Conservation (phyloP, 2,329 filamentous ascomycete species). For the Teratosphaeria viscida region DNA sequence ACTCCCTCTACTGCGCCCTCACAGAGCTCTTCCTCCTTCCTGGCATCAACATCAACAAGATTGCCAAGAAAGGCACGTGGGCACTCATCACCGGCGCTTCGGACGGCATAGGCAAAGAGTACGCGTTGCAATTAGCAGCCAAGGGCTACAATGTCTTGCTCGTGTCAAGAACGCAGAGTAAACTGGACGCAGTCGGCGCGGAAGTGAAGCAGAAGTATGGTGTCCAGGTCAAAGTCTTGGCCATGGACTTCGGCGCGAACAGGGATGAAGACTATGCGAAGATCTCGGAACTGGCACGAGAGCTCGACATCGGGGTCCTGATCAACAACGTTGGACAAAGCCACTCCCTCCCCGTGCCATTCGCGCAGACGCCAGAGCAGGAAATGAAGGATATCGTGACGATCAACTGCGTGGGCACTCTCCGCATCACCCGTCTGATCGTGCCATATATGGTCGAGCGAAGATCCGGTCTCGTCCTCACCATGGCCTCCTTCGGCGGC, state of each 20-base stretch:
- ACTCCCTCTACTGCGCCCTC: conserved; percentile 38
- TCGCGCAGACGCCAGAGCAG: conserved; percentile 64
- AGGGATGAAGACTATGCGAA: conserved; percentile 68
- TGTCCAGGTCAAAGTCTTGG: conserved; percentile 64
- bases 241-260: conserved; percentile 86
- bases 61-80: conserved; percentile 87
- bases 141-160: conserved; percentile 94
- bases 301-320: conserved; percentile 64
- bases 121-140: conserved; percentile 74
- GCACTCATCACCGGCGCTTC: conserved; percentile 90
- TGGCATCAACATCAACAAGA: conserved; percentile 53
- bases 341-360: conserved; percentile 85
- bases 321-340: conserved; percentile 96
- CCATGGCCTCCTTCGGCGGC: conserved; percentile 94
- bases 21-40: conserved; percentile 41
- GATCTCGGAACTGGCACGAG: conserved; percentile 57
- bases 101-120: conserved; percentile 95
- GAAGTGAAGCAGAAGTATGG: conserved; percentile 65
- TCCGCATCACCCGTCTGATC: conserved; percentile 77
- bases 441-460: conserved; percentile 75
- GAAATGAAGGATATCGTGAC: conserved; percentile 87
- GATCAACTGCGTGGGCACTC: conserved; percentile 87
- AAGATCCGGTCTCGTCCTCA: conserved; percentile 80
- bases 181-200: conserved; percentile 65
- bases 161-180: conserved; percentile 88